Evolutionary conservation across 129 eudicot genomes (phyloP), one percentile per base, ranked within the genome.

Genomic region (Flaveria sonorensis): DNA sequence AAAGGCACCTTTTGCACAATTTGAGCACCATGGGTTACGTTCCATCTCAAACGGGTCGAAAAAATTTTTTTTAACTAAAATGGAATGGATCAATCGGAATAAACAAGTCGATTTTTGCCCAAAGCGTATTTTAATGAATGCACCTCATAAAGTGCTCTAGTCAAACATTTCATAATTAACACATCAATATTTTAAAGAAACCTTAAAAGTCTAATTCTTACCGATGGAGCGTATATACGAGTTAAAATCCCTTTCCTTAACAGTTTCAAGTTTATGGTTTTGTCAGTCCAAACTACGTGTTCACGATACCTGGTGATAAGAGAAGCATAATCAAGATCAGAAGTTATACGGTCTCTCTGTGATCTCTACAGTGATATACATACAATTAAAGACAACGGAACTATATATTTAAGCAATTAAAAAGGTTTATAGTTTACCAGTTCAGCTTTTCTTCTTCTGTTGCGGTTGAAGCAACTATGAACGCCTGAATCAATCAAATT

Each of bases 261-360:
- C 13, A 95, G 83, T 75, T 95, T 95, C 79, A 86, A 48, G 71
- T 89, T 95, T 18, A 89, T 18, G 40, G 92, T 75, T 74, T 81
- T 89, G 85, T 91, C 97, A 4, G 92, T 87, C 99, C 99, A 95
- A 45, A 95, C 99, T 46, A 95, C 97, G 36, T 91, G 99, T 70
- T 95, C 97, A 32, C 82, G 89, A 28, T 91, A 95, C 99, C 99
- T 95, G 82, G 61, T 72, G 59, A 65, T 8, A 83, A 68, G 74
- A 46, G 50, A 50, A 24, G 42, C 80, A 79, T 50, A 45, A 74
- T 68, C 36, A 76, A 62, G 64, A 69, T 73, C 43, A 74, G 4
- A 61, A 42, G 21, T 40, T 47, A 70, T n/a, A 7, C 55, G 59
- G 26, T 32, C 64, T 63, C 30, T 45, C 16, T 18, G 12, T 47